Evolutionary conservation across 176 grass and related monocot genomes (phyloP), one percentile per base, ranked within the genome.

Genomic region (Triticum monococcum): DNA sequence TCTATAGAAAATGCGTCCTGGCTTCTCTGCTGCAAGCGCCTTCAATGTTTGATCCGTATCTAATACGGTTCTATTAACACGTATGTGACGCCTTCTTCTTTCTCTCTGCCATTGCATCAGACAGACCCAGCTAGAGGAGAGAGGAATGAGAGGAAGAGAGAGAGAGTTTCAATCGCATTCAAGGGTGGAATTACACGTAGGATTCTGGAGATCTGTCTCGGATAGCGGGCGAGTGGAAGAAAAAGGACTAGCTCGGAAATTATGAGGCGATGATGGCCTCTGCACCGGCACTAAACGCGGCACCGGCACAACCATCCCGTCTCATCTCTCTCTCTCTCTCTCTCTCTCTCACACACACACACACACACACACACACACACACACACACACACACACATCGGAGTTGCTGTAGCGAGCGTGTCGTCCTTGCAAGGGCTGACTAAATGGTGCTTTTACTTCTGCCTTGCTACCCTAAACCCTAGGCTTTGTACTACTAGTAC

Each of bases 151-250:
- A 14, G 38, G 4, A 9, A 41, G 8, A 46, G 14, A 20, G 18
- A 14, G n/a, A 17, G 41, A 2, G 3, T 8, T 7, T 26, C 22
- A 40, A 18, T 37, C n/a, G 86, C 79, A 88, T 92, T 76, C 12
- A 89, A 92, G 74, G 48, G 48, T 20, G 68, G 89, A 91, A 91
- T 88, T 88, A 91, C 85, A 91, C 89, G 85, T 91, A 83, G 81
- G 77, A 84, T 91, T 88, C 69, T 54, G 85, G 81, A 77, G n/a
- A 91, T 91, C 89, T 77, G 68, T 59, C 60, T 91, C 68, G 81
- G 89, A 80, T 87, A 80, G 61, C 36, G 87, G 72, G 26, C 9
- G 30, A 24, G 43, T 41, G 38, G 9, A 12, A 7, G 8, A 6
- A 38, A 26, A 71, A 71, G 69, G 70, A 43, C 38, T 59, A 83